Evolutionary conservation across 2,329 filamentous ascomycete species (phyloP).

Genomic region (Verticillium isaacii): DNA sequence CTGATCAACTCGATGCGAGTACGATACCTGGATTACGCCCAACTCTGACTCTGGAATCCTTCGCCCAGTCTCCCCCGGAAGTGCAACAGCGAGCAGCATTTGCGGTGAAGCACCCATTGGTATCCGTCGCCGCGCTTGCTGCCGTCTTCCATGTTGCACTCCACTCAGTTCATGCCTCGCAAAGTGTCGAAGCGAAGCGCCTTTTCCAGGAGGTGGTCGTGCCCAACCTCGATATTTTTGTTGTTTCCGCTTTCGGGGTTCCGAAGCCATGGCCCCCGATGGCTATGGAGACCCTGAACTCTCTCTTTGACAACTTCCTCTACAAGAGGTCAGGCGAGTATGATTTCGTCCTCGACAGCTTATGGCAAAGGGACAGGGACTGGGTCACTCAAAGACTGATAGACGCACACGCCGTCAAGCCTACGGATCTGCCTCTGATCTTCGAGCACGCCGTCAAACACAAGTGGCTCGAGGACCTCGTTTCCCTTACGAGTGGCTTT

Average conservation of each 20-base stretch:
- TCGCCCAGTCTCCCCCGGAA: conserved; percentile 41
- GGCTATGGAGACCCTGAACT: conserved; percentile 70
- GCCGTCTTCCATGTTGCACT: conserved; percentile 63
- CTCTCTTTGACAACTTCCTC: conserved; percentile 79
- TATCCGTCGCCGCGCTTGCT: conserved; percentile 79
- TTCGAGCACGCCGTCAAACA: conserved; percentile 69
- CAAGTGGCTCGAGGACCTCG: conserved; percentile 77
- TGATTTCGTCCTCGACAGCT: conserved; percentile 83
- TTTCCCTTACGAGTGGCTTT: conserved; percentile 75
- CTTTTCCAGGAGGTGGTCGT: conserved; percentile 64
- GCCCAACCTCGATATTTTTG: conserved; percentile 72
- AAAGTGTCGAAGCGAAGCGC: conserved; percentile 58
- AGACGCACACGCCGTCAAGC: conserved; percentile 71
- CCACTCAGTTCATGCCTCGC: conserved; percentile 55
- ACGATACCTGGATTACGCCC: conserved; percentile 77
- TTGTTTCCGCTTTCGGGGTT: conserved; percentile 73
- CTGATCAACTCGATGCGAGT: conserved; percentile 74
- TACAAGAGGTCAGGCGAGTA: conserved; percentile 72
- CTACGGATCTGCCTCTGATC: conserved; percentile 36
- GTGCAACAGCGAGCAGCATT: conserved; percentile 48
- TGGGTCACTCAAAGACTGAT: conserved; percentile 82
- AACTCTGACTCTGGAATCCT: conserved; percentile 64
- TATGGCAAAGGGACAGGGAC: conserved; percentile 85
- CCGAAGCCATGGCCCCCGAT: conserved; percentile 72
- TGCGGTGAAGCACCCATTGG: conserved; percentile 79